Percentiles rank a stretch among this genome's conserved stretches.
Evolutionary conservation across 2,329 filamentous ascomycete genomes (phyloP).

Genomic region (Huntiella abstrusa): DNA sequence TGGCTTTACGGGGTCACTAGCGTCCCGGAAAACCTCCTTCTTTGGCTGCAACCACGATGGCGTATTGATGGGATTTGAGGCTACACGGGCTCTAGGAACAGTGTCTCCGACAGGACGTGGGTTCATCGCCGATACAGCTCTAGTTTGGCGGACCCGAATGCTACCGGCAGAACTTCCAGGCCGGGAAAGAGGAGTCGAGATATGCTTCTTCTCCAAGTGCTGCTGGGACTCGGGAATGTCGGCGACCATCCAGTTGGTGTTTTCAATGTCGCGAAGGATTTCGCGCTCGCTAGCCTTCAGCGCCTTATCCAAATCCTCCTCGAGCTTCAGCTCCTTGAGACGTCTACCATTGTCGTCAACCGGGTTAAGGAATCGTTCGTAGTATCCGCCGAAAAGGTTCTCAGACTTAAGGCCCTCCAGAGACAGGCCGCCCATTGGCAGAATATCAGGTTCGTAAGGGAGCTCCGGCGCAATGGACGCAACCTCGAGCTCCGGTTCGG

Average conservation of each 20-base stretch:
- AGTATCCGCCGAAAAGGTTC: conserved; percentile 43
- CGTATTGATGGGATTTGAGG: conserved; percentile 2
- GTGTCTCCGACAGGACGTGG: conserved; percentile 17
- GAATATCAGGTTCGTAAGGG: conserved; percentile 50
- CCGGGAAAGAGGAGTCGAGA: conserved; percentile 19
- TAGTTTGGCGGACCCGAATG: conserved; percentile 4
- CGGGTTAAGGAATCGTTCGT: conserved; percentile 39
- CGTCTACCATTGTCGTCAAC: conserved; percentile 50
- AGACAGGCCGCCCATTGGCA: conserved; percentile 36
- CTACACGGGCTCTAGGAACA: conserved; percentile 19
- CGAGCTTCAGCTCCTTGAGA: conserved; percentile 39
- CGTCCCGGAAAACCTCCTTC: conserved; percentile 2
- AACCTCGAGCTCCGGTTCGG: conserved; percentile 68
- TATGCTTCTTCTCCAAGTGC: conserved; percentile 3
- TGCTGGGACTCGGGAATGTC: conserved; percentile 30
- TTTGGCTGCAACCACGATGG: conserved; percentile 10
- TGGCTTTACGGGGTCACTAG: conserved; percentile 18
- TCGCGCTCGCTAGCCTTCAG: conserved; percentile 43
- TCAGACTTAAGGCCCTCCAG: conserved; percentile 38
- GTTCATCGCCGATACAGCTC: conserved; percentile 7
- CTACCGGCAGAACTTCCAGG: conserved; percentile 4
- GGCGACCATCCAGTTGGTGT: conserved; percentile 39
- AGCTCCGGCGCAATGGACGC: conserved; percentile 53
- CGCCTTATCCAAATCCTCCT: conserved; percentile 31
- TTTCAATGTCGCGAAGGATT: conserved; percentile 47